Conservation (phyloP, 345 rosid genomes). For the Euphorbia peplus region DNA sequence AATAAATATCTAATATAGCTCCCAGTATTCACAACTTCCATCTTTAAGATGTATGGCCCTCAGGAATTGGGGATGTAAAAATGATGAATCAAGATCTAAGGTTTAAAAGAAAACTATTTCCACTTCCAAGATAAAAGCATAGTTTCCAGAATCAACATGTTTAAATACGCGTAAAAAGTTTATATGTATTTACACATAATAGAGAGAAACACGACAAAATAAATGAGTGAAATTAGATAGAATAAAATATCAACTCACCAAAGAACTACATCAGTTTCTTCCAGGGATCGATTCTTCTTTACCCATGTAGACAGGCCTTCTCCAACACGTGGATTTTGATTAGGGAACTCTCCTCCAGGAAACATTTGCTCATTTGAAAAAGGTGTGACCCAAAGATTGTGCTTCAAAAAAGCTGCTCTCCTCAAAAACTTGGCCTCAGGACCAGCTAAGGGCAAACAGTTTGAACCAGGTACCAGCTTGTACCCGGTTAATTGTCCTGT, state of each 20-base stretch:
- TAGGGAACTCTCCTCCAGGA: slow-evolving; percentile 94
- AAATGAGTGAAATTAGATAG: not conserved
- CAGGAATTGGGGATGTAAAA: no score
- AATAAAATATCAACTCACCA: slow-evolving; percentile 44
- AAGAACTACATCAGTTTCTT: slow-evolving; percentile 78
- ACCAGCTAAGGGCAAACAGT: slow-evolving; percentile 84
- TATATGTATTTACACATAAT: no score
- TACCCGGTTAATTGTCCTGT: slow-evolving; percentile 83
- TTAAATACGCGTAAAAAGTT: no score
- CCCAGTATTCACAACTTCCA: no score
- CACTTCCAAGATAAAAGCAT: no score
- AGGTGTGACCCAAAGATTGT: slow-evolving; percentile 85
- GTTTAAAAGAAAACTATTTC: no score
- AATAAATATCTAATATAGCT: no score
- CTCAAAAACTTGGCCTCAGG: slow-evolving; percentile 79
- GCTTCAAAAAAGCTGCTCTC: slow-evolving; percentile 83
- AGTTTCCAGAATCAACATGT: no score
- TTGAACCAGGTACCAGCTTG: slow-evolving; percentile 84
- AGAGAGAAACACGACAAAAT: not conserved
- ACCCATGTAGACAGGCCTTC: slow-evolving; percentile 91
- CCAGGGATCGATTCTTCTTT: slow-evolving; percentile 71
- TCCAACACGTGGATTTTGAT: slow-evolving; percentile 83
- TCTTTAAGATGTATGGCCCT: no score
- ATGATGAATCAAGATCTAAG: no score
- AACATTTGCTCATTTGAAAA: slow-evolving; percentile 59